Evolutionary conservation across 768 basidiomycete species (phyloP), one percentile per base, ranked within the genome.

Genomic region (Phlebiopsis gigantea): DNA sequence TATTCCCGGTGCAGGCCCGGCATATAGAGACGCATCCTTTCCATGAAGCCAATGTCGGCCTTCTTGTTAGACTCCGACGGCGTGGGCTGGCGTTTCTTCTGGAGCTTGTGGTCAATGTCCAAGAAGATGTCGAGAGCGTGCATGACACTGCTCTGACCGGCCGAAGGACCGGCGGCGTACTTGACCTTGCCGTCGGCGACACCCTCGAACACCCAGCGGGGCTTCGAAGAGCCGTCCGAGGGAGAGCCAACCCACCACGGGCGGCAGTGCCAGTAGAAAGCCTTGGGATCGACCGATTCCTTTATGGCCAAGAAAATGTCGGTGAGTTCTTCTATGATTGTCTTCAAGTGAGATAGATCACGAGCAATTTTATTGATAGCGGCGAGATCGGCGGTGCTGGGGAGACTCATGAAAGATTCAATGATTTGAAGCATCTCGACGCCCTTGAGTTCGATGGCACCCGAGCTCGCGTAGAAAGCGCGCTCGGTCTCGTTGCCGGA

Each of bases 11-110:
- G 96, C 53, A 81, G 82, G 14, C 88, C 88, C 0, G 96, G 95
- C 96, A 98, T 98, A 73, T 98, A 98, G 21, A 82, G 81, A 56
- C 90, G 75, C 94, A 97, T 97, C 47, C 92, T 80, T 57, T 88
- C 85, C 87, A 98, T 93, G 74, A 98, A 98, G 0, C 85, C 82
- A 34, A 72, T 77, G 70, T 82, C 90, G 41, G 78, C 87, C 63
- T 70, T 80, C 72, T 81, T 84, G 68, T 90, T 83, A 56, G 75
- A 70, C 46, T 77, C 71, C 53, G 90, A 84, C 53, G 93, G 79
- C 22, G 81, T 72, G 59, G 88, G 89, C 71, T 82, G 73, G 65
- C 86, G 77, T 69, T 83, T 77, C 59, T 86, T 78, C 43, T 82
- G 77, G 66, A 93, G 85, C 61, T 87, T 87, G 72, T 92, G 88